Percentiles rank a stretch among this genome's conserved stretches.
Evolutionary conservation across 495 filamentous ascomycete genomes (phyloP).

Genomic region (Lophiostoma macrostomum): DNA sequence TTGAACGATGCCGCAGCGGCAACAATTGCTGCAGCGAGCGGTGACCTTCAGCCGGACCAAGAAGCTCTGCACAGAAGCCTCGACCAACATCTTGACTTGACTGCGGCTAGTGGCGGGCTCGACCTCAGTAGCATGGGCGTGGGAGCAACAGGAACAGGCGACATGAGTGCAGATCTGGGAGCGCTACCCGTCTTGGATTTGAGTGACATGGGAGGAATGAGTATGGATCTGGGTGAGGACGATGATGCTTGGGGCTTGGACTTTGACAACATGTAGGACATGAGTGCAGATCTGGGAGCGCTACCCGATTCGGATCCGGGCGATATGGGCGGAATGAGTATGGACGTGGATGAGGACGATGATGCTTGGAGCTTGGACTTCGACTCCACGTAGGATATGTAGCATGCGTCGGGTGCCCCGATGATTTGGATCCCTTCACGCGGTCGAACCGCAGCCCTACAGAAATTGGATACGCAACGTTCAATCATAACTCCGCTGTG

Average conservation of each 20-base stretch:
- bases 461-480: no score
- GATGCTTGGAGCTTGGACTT: slow-evolving; percentile 33
- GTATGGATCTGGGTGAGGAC: slow-evolving; percentile 29
- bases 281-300: slow-evolving; percentile 14
- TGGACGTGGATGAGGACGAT: slow-evolving; percentile 30
- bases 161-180: slow-evolving; percentile 28
- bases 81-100: slow-evolving; percentile 25
- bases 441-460: no score
- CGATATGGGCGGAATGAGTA: slow-evolving; percentile 23
- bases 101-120: slow-evolving; percentile 12
- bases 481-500: no score
- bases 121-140: slow-evolving; percentile 20
- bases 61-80: slow-evolving; percentile 17
- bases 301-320: slow-evolving; percentile 21
- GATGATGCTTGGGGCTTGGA: slow-evolving; percentile 33
- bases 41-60: slow-evolving; percentile 7
- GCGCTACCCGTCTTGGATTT: slow-evolving; percentile 20
- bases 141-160: slow-evolving; percentile 12
- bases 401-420: no score
- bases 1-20: slow-evolving; percentile 25
- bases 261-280: slow-evolving; percentile 21
- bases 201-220: slow-evolving; percentile 23
- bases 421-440: no score
- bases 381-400: slow-evolving; percentile 11
- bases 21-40: slow-evolving; percentile 19